These are phyloP conservation scores for Suillus plorans DNA, from an alignment of 768 basidiomycete genomes.

Conservation along the genomic window DNA sequence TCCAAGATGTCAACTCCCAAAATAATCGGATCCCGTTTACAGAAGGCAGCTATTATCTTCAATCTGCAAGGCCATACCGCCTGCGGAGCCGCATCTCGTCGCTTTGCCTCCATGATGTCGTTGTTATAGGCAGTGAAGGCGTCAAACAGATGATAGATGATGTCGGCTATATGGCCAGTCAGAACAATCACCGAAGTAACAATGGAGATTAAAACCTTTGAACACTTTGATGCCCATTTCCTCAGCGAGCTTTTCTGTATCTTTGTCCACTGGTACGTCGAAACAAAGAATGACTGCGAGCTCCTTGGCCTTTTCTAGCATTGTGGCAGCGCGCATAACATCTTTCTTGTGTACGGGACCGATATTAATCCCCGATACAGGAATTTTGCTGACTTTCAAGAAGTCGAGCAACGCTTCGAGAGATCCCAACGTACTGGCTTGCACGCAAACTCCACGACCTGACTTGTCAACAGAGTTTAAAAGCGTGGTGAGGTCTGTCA, in stretches of 20 bases:
- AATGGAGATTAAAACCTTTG: conserved; percentile 63
- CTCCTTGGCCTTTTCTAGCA: conserved; percentile 96
- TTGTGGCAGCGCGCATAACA: conserved; percentile 86
- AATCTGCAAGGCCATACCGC: conserved; percentile 97
- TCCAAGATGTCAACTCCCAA: conserved; percentile 96
- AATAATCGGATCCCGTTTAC: conserved; percentile 97
- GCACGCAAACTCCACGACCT: conserved; percentile 96
- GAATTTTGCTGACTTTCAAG: conserved; percentile 92
- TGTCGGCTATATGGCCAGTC: conserved; percentile 68
- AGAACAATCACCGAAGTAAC: background rate
- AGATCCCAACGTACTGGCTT: conserved; percentile 95
- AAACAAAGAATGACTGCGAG: conserved; percentile 95
- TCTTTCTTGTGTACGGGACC: conserved; percentile 97
- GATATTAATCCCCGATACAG: conserved; percentile 96
- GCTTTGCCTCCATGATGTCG: conserved; percentile 90
- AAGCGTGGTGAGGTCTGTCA: conserved; percentile 90
- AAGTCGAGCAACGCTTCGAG: conserved; percentile 96
- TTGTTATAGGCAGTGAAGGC: conserved; percentile 93
- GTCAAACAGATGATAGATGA: conserved; percentile 98
- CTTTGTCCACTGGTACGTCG: conserved; percentile 92
- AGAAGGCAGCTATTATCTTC: conserved; percentile 91
- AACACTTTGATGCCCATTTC: conserved; percentile 94
- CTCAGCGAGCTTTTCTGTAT: conserved; percentile 87
- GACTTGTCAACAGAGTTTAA: conserved; percentile 91
- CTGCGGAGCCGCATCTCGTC: conserved; percentile 87